Percentiles rank a stretch among this genome's conserved stretches.
Evolutionary conservation across 2,329 filamentous ascomycete species (phyloP).

Genomic region (Cadophora sp.): DNA sequence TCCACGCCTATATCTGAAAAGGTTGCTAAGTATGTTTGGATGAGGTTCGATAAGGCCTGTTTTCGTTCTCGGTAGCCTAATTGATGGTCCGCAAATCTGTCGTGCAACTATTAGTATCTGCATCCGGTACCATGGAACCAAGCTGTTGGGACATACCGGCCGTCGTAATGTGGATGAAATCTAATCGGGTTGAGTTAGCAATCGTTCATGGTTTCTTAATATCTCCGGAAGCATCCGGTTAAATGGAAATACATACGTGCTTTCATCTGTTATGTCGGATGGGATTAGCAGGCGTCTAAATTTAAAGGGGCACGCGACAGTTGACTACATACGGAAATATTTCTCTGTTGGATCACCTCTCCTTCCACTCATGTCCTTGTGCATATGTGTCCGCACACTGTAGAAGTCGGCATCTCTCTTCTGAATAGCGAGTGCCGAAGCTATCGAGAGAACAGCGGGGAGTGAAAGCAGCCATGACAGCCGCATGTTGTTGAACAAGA

Average conservation of each 20-base stretch:
- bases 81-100: constrained; percentile 48
- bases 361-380: constrained; percentile 45
- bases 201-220: neutral
- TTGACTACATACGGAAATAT: constrained; percentile 48
- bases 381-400: constrained; percentile 40
- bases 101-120: constrained; percentile 15
- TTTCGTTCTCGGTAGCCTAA: constrained; percentile 51
- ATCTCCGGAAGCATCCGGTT: neutral
- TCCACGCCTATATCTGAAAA: constrained; percentile 63
- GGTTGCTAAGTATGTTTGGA: constrained; percentile 76
- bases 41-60: constrained; percentile 70
- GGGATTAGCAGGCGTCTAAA: constrained; percentile 29
- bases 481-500: constrained; percentile 38
- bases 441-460: constrained; percentile 33
- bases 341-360: constrained; percentile 44
- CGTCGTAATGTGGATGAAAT: constrained; percentile 50
- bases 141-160: constrained; percentile 40
- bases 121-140: neutral
- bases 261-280: constrained; percentile 38
- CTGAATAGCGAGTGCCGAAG: constrained; percentile 40
- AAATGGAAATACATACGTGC: constrained; percentile 38
- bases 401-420: constrained; percentile 44
- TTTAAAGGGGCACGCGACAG: constrained; percentile 26
- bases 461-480: constrained; percentile 39
- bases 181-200: constrained; percentile 34